Evolutionary conservation across 306 rosid species (phyloP), one percentile per base, ranked within the genome.

Genomic region (Cercis canadensis): DNA sequence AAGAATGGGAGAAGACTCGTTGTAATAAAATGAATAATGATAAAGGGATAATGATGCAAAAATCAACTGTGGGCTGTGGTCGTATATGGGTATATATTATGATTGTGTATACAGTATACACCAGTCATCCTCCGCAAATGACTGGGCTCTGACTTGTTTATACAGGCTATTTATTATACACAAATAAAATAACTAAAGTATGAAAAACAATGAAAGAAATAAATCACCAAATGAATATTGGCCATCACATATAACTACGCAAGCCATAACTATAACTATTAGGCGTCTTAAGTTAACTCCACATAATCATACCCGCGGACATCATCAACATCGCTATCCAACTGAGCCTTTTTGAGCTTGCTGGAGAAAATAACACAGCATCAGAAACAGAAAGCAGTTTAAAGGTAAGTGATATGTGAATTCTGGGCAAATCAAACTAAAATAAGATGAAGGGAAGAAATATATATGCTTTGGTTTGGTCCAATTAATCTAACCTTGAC

Each of bases 401-500:
- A n/a, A n/a, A n/a, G n/a, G n/a, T n/a, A n/a, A n/a, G n/a, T n/a
- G n/a, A n/a, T n/a, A n/a, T n/a, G n/a, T n/a, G n/a, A n/a, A n/a
- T n/a, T n/a, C n/a, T n/a, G n/a, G n/a, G n/a, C n/a, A n/a, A n/a
- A n/a, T n/a, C n/a, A n/a, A 7, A 32, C 11, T 32, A 49, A 11
- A 6, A 24, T 50, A 57, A 66, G 21, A 16, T 16, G 14, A 49
- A 9, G 40, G 1, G 40, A 16, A n/a, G 11, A 2, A 34, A 11
- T 47, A 3, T 16, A 32, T 24, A 24, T 24, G 29, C 29, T 24
- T n/a, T n/a, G n/a, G 29, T 24, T 24, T 24, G 29, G 29, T 24
- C 29, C 29, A 24, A 24, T 24, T 24, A 24, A 24, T 84, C 75
- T 80, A 58, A 87, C 96, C 96, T 47, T 65, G 67, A 8, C 58